Conservation (phyloP, 768 basidiomycete species). For the Pisolithus orientalis region DNA sequence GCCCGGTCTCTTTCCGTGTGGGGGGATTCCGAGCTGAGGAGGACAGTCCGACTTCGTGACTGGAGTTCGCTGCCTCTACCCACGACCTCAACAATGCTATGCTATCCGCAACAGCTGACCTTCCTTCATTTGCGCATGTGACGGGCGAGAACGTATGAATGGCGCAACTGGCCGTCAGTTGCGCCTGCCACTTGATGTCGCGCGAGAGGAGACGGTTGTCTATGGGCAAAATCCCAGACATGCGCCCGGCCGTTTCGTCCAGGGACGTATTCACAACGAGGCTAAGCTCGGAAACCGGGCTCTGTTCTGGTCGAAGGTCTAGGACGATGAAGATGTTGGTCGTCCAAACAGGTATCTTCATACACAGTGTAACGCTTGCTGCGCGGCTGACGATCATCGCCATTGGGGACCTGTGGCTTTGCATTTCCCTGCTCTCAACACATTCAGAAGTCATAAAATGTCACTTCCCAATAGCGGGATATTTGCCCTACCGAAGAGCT, state of each 20-base stretch:
- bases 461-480: not conserved
- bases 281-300: conserved; percentile 42
- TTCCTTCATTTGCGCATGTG: conserved; percentile 11
- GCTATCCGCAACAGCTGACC: conserved; percentile 40
- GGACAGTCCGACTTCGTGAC: not conserved
- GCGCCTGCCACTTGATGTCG: conserved; percentile 53
- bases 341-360: conserved; percentile 26
- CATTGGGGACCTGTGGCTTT: conserved; percentile 13
- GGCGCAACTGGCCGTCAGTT: conserved; percentile 52
- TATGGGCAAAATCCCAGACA: conserved; percentile 41
- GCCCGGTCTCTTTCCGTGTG: not conserved
- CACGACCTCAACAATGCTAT: conserved; percentile 37
- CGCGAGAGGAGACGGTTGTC: conserved; percentile 40
- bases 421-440: conserved; percentile 24
- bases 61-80: conserved; percentile 31
- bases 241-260: conserved; percentile 37
- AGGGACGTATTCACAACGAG: conserved; percentile 46
- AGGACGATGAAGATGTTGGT: conserved; percentile 48
- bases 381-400: conserved; percentile 53
- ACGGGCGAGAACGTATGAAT: conserved; percentile 47
- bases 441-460: not conserved
- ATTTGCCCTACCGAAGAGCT: conserved; percentile 15
- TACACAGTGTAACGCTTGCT: conserved; percentile 50
- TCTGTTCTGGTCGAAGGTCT: conserved; percentile 50
- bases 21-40: conserved; percentile 1